phyloP scores from a whole-genome alignment of 352 stramenopile species.

The Pilasporangium apinafurcum region DNA sequence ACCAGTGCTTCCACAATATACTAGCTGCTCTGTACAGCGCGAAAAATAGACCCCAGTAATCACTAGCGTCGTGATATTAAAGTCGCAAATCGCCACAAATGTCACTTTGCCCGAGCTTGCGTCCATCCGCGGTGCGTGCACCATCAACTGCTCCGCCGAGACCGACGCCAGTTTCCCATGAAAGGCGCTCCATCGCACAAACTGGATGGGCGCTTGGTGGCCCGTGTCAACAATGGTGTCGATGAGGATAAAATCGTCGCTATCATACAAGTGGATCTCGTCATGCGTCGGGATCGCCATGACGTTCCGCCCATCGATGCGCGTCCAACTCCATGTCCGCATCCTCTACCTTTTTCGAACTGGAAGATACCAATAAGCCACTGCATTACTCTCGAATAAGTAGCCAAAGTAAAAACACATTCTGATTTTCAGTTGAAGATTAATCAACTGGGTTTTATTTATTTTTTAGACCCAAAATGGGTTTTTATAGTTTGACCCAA shows the following conservation, averaged over 20 bases:
- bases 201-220: constrained; percentile 45
- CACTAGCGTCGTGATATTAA: constrained; percentile 17
- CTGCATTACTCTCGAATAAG: no score
- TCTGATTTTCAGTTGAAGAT: no score
- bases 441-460: no score
- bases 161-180: constrained; percentile 73
- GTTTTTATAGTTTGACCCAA: no score
- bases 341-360: constrained; percentile 16
- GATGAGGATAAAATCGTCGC: constrained; percentile 79
- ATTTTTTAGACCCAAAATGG: no score
- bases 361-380: no score
- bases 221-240: constrained; percentile 47
- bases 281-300: constrained; percentile 58
- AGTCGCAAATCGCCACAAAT: constrained; percentile 41
- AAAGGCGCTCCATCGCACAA: constrained; percentile 72
- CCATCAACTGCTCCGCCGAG: constrained; percentile 48
- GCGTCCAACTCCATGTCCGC: constrained; percentile 74
- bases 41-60: constrained; percentile 64
- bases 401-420: no score
- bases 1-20: constrained; percentile 37
- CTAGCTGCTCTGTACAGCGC: constrained; percentile 45
- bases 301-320: constrained; percentile 78
- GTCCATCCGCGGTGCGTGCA: constrained; percentile 57
- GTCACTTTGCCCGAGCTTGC: constrained; percentile 12
- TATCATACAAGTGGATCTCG: constrained; percentile 77